Evolutionary conservation across 306 rosid species (phyloP).

Genomic region (barrel medic (Medicago truncatula)): DNA sequence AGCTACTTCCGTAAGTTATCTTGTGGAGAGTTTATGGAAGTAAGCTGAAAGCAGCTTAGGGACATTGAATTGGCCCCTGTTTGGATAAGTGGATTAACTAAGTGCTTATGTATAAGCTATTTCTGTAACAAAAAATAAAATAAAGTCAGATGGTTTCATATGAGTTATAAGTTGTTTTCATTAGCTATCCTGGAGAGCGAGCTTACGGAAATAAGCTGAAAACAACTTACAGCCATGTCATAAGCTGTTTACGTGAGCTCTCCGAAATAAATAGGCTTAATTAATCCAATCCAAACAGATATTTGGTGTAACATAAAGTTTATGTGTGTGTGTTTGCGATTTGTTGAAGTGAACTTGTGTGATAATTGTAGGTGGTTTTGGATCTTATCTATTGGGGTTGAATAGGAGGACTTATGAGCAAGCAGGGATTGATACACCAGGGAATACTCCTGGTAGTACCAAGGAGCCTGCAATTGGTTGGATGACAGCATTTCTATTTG

Average conservation of each 20-base stretch:
- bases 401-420: conserved; percentile 77
- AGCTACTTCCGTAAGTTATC: too few species aligned
- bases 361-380: conserved; percentile 83
- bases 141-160: neutral
- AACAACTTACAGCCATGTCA: neutral
- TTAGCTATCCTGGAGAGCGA: neutral
- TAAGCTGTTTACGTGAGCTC: neutral
- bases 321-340: neutral
- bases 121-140: too few species aligned
- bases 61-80: too few species aligned
- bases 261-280: neutral
- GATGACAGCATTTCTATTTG: conserved; percentile 95
- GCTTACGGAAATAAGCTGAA: neutral
- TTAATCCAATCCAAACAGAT: neutral
- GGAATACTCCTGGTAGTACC: conserved; percentile 77
- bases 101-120: neutral
- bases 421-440: conserved; percentile 82
- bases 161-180: neutral
- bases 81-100: too few species aligned
- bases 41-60: too few species aligned
- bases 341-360: conserved; percentile 31
- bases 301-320: neutral
- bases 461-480: conserved; percentile 93
- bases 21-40: too few species aligned
- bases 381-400: conserved; percentile 90